A percentile compares a stretch with the other conserved stretches of the same genome.
phyloP scores from a whole-genome alignment of 208 protist species.

The Endotrypanum monterogeii region DNA sequence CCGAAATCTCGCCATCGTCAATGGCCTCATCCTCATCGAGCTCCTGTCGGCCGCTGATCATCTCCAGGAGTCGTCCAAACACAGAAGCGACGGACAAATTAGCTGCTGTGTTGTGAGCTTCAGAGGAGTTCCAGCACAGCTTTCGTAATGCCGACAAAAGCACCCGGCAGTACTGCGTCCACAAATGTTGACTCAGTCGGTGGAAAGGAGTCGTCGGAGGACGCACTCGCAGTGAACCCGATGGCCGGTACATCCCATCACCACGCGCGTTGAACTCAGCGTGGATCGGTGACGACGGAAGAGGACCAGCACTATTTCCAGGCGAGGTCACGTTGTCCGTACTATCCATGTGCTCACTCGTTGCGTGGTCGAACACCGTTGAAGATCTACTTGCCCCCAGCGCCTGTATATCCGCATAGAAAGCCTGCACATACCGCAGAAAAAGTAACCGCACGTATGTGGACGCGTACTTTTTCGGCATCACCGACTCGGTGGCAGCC shows the following conservation, averaged over 20 bases:
- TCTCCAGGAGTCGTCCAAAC: slow-evolving; percentile 53
- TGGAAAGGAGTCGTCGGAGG: slow-evolving; percentile 10
- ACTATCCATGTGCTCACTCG: not conserved
- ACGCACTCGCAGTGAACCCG: not conserved
- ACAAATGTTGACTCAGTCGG: slow-evolving; percentile 33
- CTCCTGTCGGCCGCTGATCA: slow-evolving; percentile 27
- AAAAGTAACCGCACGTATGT: slow-evolving; percentile 72
- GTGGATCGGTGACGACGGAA: no score
- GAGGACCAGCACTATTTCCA: no score
- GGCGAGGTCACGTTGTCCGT: not conserved
- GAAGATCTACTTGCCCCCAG: slow-evolving; percentile 1
- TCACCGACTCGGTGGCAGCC: slow-evolving; percentile 33
- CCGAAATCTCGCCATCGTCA: slow-evolving; percentile 5
- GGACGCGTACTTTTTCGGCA: slow-evolving; percentile 38
- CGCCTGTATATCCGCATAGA: slow-evolving; percentile 37
- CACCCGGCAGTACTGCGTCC: slow-evolving; percentile 48
- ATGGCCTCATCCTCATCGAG: slow-evolving; percentile 12
- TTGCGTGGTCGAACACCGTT: not conserved
- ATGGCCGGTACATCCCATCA: slow-evolving; percentile 4
- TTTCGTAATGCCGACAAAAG: slow-evolving; percentile 56
- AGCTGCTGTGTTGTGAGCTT: slow-evolving; percentile 54
- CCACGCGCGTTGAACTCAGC: not conserved
- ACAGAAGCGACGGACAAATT: slow-evolving; percentile 64
- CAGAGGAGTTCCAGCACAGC: slow-evolving; percentile 51
- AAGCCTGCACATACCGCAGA: slow-evolving; percentile 60